Evolutionary conservation across 345 rosid species (phyloP).

Genomic region (Eucalyptus pumila): DNA sequence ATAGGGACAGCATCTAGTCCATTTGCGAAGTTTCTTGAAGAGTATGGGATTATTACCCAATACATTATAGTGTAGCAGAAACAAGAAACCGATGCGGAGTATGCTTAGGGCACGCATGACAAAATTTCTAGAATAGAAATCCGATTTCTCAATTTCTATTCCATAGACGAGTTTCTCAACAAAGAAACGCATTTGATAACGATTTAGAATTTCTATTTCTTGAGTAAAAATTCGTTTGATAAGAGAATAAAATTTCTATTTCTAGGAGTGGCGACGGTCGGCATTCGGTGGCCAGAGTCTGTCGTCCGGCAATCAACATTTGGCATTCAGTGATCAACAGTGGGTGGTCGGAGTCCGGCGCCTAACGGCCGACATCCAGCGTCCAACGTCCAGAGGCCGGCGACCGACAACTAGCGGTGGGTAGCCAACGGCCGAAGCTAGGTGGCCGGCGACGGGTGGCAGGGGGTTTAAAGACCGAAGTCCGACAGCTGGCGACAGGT

Average conservation of each 20-base stretch:
- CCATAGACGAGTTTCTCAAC: too few relatives aligned
- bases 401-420: accelerated
- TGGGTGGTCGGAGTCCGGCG: too few relatives aligned
- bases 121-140: too few relatives aligned
- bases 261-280: accelerated
- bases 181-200: too few relatives aligned
- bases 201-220: too few relatives aligned
- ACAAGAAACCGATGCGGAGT: accelerated
- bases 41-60: neutral
- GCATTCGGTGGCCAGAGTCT: accelerated
- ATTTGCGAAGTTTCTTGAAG: neutral
- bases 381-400: too few relatives aligned
- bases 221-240: too few relatives aligned
- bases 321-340: accelerated
- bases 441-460: accelerated
- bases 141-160: too few relatives aligned
- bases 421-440: too few relatives aligned
- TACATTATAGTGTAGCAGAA: too few relatives aligned
- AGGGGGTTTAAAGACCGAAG: accelerated
- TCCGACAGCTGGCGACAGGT: accelerated
- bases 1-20: neutral
- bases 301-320: accelerated
- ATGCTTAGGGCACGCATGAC: accelerated
- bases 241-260: too few relatives aligned
- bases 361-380: too few relatives aligned